phyloP scores from a whole-genome alignment of 179 eudicot species.

The Pouteria campechiana region DNA sequence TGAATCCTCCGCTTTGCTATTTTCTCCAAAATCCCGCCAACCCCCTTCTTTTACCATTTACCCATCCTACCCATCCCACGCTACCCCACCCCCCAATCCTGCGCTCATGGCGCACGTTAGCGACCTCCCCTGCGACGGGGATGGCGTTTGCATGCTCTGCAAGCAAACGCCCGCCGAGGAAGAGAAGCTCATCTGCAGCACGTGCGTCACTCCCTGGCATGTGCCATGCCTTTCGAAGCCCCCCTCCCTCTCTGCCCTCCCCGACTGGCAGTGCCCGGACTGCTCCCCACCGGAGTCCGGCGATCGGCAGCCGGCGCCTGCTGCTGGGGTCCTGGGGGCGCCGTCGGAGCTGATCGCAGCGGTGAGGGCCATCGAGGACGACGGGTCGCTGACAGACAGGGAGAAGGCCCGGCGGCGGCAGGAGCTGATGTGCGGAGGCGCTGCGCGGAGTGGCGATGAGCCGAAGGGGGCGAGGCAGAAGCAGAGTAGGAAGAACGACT shows the following conservation, averaged over 20 bases:
- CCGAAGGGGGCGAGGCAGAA: background rate
- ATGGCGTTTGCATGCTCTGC: slow-evolving; percentile 76
- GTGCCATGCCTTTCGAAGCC: slow-evolving; percentile 20
- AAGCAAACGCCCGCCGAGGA: slow-evolving; percentile 22
- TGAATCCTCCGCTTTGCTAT: too few species aligned
- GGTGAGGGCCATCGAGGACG: slow-evolving; percentile 35
- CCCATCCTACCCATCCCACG: too few species aligned
- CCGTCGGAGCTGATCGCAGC: slow-evolving; percentile 14
- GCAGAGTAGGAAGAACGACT: slow-evolving; percentile 13
- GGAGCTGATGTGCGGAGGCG: slow-evolving; percentile 21
- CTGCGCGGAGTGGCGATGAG: background rate
- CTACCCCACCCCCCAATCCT: too few species aligned
- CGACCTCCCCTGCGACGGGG: slow-evolving; percentile 75
- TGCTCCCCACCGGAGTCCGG: slow-evolving; percentile 16
- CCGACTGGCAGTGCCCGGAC: slow-evolving; percentile 81
- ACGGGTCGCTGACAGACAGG: slow-evolving; percentile 14
- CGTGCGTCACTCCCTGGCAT: slow-evolving; percentile 88
- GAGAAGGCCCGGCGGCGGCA: slow-evolving; percentile 39
- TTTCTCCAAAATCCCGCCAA: too few species aligned
- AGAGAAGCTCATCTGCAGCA: slow-evolving; percentile 51
- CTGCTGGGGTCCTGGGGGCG: background rate
- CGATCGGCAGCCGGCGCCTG: slow-evolving; percentile 3
- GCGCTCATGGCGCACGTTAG: slow-evolving; percentile 20
- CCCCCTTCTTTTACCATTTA: too few species aligned
- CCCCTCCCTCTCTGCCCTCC: slow-evolving; percentile 14